Evolutionary conservation across 495 filamentous ascomycete species (phyloP).

Genomic region (Cudoniella acicularis): DNA sequence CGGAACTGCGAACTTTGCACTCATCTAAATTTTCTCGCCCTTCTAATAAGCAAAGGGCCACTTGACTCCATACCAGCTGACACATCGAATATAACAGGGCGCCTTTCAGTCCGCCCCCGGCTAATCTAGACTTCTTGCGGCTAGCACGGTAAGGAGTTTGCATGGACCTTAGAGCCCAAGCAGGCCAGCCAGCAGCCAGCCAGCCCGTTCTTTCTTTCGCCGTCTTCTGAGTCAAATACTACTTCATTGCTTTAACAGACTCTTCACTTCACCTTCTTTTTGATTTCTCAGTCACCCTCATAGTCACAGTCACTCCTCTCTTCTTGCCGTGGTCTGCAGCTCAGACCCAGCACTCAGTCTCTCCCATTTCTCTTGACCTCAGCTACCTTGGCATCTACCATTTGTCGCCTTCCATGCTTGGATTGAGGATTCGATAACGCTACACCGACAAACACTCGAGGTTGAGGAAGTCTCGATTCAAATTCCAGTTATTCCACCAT

Average conservation of each 20-base stretch:
- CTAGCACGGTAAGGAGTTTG: neutral
- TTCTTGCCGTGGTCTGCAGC: no score
- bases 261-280: slow-evolving; percentile 1
- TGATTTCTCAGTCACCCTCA: neutral
- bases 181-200: no score
- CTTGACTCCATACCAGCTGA: neutral
- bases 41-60: no score
- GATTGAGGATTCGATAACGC: neutral
- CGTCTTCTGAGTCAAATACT: neutral
- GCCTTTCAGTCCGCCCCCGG: no score
- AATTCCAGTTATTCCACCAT: slow-evolving; percentile 6
- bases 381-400: neutral
- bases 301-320: no score
- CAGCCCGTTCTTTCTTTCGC: neutral
- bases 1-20: neutral
- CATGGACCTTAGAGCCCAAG: no score
- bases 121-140: neutral
- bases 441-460: slow-evolving; percentile 5
- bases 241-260: neutral
- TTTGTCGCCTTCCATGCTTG: slow-evolving; percentile 15
- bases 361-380: no score
- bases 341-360: no score
- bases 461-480: slow-evolving; percentile 4
- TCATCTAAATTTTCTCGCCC: no score
- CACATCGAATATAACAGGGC: no score